Evolutionary conservation across 441 rosid genomes (phyloP), one percentile per base, ranked within the genome.

Genomic region (Gossypium laxum): DNA sequence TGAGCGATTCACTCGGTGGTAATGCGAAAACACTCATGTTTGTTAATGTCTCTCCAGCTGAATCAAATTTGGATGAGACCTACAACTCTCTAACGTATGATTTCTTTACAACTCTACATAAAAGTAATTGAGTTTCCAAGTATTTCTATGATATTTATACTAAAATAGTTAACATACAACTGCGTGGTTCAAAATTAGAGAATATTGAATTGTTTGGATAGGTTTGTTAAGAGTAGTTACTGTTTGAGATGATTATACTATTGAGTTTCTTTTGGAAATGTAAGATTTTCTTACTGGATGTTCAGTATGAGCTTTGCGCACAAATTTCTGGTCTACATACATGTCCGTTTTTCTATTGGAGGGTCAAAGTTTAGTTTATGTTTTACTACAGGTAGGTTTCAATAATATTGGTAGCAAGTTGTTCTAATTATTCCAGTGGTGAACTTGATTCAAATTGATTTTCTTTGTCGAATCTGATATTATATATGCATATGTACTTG

Each of bases 1-100:
- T 94, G 98, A 92, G 97, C 26, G 99, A 94, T 82, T 94, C 98
- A 28, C 88, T 94, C 1, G 99, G 99, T 24, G 99, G 99, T 57
- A 94, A 94, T 82, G 99, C 99, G 0, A 94, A 94, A 80, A 94
- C 98, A 0, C 91, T 92, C 32, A 94, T 92, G 99, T 92, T 94
- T 45, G 99, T 94, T 21, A 94, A 90, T 28, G 92, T 89, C 3
- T 92, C 98, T 48, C 97, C 97, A 12, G 91, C 91, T 0, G 98
- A 92, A 77, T 87, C 97, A 56, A 92, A 89, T 78, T 76, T 94
- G 85, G 99, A 94, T 0, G 99, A 92, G 83, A 86, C 97, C 1
- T 85, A 88, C 88, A 92, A 94, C 76, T 92, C 99, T 64, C 79
- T 90, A 50, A 74, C 78, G 98, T 94, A 84, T 58, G 97, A 76